Base-by-base conservation (phyloP, 345 rosid genomes). In the Eucalyptus regnans region DNA sequence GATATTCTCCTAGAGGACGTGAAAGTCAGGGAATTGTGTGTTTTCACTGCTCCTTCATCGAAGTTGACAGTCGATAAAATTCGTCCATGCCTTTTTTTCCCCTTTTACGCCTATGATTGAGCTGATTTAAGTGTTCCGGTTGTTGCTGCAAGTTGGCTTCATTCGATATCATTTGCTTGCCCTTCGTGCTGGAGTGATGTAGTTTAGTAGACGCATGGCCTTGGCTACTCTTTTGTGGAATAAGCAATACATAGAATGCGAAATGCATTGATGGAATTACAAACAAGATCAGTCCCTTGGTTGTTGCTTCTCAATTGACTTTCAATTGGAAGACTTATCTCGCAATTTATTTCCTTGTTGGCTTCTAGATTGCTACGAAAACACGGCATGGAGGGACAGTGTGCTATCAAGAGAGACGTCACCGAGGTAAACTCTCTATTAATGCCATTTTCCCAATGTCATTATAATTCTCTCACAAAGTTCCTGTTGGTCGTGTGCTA, bases 321-420 rank as follows among this genome's bases (percentile, higher is more conserved):
- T 71, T 71, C 43, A 37, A 31, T 17, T 17, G 25, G 20, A 71
- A 37, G 46, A 71, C 81, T 37, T 37, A 71, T 71, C 44, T 71
- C 18, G 13, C 46, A 37, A 71, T 71, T 5, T 33, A 18, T 71
- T 71, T 71, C 22, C 83, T 37, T 71, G 83, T 5, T 71, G 83
- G 46, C 83, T 37, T 71, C 46, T 71, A 71, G 83, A 71, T 37
- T 71, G 46, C 9, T 71, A 22, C 0, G 8, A 37, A 71, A 71
- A 37, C 12, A 23, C 9, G 7, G 4, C 13, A 94, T 92, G 94
- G 94, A 93, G 87, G 90, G 86, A 80, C 84, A 62, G 50, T 90
- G 86, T 87, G 90, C 87, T 33, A 95, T 96, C 91, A 94, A 93
- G 93, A 93, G 92, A 62, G 96, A 94, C 87, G 93, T 88, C 29